A percentile compares a stretch with the other conserved stretches of the same genome.
phyloP scores from a whole-genome alignment of 2,329 filamentous ascomycete genomes.

The Aspergillus sergii region DNA sequence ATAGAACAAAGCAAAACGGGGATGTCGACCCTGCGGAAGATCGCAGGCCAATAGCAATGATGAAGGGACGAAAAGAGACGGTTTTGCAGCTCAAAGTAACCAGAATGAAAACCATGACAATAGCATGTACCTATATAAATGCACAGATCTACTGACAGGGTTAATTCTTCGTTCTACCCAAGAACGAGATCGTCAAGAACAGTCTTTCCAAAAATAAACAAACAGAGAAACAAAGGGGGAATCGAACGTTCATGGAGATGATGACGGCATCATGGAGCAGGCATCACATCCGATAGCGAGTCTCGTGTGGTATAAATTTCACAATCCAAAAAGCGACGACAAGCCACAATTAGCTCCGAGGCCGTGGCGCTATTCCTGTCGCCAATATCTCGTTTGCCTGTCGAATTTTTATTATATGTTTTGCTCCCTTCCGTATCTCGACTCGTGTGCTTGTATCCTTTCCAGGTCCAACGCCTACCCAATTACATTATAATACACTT shows the following conservation, averaged over 20 bases:
- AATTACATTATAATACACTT: conserved; percentile 79
- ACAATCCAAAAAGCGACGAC: conserved; percentile 25
- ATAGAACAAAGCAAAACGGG: not conserved
- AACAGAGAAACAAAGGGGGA: conserved; percentile 41
- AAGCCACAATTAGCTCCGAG: conserved; percentile 25
- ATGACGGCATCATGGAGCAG: conserved; percentile 39
- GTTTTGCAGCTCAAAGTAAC: conserved; percentile 3
- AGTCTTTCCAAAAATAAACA: conserved; percentile 29
- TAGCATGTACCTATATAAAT: conserved; percentile 24
- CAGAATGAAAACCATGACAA: conserved; percentile 19
- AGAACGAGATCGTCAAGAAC: conserved; percentile 28
- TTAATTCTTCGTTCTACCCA: conserved; percentile 28
- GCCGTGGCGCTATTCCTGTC: conserved; percentile 21
- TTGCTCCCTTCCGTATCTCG: conserved; percentile 25
- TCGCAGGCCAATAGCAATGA: not conserved
- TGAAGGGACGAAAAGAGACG: not conserved
- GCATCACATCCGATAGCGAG: conserved; percentile 32
- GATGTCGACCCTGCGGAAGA: not conserved
- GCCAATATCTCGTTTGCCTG: conserved; percentile 21
- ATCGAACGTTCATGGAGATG: conserved; percentile 45
- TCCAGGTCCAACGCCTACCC: conserved; percentile 21
- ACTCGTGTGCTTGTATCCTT: conserved; percentile 23
- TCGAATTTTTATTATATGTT: conserved; percentile 18
- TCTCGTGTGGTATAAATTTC: conserved; percentile 28
- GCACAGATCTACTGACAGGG: conserved; percentile 35